Conservation (phyloP, 106 monocot species). For the Allium fistulosum region DNA sequence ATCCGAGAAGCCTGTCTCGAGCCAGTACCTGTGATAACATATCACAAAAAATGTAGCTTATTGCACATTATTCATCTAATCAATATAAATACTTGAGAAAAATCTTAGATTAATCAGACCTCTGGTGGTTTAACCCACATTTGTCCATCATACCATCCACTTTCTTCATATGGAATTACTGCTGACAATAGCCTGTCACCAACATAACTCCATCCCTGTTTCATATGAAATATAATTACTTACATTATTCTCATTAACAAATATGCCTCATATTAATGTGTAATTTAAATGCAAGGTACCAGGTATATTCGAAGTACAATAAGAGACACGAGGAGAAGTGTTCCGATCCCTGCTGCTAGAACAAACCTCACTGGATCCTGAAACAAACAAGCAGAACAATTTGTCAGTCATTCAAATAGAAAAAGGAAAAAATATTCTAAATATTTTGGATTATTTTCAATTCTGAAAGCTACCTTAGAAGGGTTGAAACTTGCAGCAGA, state of each 20-base stretch:
- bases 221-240: neutral
- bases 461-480: conserved; percentile 38
- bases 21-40: conserved; percentile 55
- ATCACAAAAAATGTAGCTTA: neutral
- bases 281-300: conserved; percentile 17
- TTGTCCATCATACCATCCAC: conserved; percentile 92
- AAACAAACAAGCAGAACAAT: neutral
- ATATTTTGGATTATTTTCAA: neutral
- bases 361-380: conserved; percentile 80
- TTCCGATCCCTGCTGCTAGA: conserved; percentile 82
- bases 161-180: conserved; percentile 90
- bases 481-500: conserved; percentile 88
- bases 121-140: conserved; percentile 98
- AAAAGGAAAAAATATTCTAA: neutral
- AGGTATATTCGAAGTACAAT: conserved; percentile 78
- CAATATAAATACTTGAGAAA: neutral
- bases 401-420: neutral
- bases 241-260: neutral
- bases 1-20: conserved; percentile 81
- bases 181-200: conserved; percentile 86
- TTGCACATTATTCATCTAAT: neutral
- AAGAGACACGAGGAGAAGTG: conserved; percentile 63
- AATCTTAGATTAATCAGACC: conserved; percentile 16
- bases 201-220: conserved; percentile 94
- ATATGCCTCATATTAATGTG: too few relatives aligned